Percentiles rank a stretch among this genome's conserved stretches.
These are phyloP conservation scores for Amylocarpus encephaloides DNA, from an alignment of 2,329 filamentous ascomycete species.

Conservation along the genomic window DNA sequence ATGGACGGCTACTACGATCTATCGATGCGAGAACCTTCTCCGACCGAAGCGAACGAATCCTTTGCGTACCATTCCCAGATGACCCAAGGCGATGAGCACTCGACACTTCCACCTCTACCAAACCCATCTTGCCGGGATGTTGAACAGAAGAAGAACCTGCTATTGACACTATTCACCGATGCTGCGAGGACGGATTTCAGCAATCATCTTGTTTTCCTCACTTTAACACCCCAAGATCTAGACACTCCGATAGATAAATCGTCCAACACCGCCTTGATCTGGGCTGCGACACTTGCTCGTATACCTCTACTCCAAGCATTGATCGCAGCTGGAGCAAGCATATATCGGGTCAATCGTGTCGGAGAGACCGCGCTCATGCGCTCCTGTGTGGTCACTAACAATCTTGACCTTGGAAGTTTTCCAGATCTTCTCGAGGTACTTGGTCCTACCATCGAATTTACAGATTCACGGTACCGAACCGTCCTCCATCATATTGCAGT, in stretches of 20 bases:
- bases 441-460: conserved; percentile 81
- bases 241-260: conserved; percentile 89
- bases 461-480: conserved; percentile 82
- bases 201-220: conserved; percentile 69
- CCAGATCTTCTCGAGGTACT: conserved; percentile 84
- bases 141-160: conserved; percentile 72
- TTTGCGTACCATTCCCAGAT: conserved; percentile 55
- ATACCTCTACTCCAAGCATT: conserved; percentile 76
- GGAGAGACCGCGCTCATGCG: conserved; percentile 93
- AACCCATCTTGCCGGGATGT: conserved; percentile 56
- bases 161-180: conserved; percentile 80
- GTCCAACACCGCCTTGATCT: conserved; percentile 86
- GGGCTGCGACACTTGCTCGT: conserved; percentile 88
- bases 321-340: conserved; percentile 77
- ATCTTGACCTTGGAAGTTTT: conserved; percentile 84
- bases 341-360: conserved; percentile 78
- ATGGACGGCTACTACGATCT: conserved; percentile 40
- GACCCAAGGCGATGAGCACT: conserved; percentile 46
- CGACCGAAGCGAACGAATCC: conserved; percentile 74
- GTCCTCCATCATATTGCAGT: conserved; percentile 95
- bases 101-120: conserved; percentile 59
- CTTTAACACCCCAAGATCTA: conserved; percentile 71
- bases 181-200: conserved; percentile 62
- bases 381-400: conserved; percentile 89
- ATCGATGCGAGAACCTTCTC: conserved; percentile 57